Evolutionary conservation across 306 rosid species (phyloP), one percentile per base, ranked within the genome.

Genomic region (Quercus berberidifolia): DNA sequence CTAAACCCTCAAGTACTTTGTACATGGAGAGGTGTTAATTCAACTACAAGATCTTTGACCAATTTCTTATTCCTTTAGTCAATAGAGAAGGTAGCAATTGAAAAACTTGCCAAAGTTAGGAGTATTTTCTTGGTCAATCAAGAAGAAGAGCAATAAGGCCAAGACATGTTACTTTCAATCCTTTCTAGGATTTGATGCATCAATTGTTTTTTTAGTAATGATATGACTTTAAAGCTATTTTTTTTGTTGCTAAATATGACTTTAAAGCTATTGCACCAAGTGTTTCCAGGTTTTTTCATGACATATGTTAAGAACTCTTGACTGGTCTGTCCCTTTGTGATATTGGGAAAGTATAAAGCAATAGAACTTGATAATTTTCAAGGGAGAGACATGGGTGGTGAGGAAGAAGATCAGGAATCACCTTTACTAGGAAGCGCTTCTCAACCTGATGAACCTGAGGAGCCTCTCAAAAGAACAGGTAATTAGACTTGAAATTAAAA

Each of bases 391-490:
- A 78, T 83, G 86, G 82, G 65, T 26, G 43, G 4, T 30, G 70
- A 28, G 70, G 76, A 21, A 54, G 65, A 73, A 51, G 74, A 78
- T 15, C 77, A 46, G 55, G 69, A 59, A 67, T 71, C 76, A 26
- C 74, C 86, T 9, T 74, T 79, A 31, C 80, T 83, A 56, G 28
- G 12, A 28, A 10, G 76, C 75, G 26, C 52, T 59, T 49, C 78
- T 55, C 67, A 78, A 11, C 8, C 78, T 3, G 52, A 31, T 41
- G 74, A 59, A 69, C 20, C 14, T 5, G 33, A 35, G 21, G 67
- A 76, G 18, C 19, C 85, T 13, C 46, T 38, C 17, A 77, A 82
- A 71, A 60, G 85, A 82, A 82, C 81, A 13, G 85, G 85, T 76
- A 82, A 76, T 3, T 31, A 43, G 3, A 59, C 6, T 21, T 75